Conservation (phyloP, 2,329 filamentous ascomycete species). For the Elsinoe perseae region DNA sequence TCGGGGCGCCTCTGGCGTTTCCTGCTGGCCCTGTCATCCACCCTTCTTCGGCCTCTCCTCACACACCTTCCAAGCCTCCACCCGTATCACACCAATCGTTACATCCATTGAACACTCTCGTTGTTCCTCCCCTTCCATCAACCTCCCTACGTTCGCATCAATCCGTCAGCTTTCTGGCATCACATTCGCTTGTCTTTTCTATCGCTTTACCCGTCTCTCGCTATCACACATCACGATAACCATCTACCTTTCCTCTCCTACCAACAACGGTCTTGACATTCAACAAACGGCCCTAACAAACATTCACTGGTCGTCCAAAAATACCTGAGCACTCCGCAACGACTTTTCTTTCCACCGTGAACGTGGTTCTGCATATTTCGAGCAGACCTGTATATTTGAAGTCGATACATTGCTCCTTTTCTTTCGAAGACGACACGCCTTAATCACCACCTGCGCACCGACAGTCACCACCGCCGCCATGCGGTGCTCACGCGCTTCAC, state of each 20-base stretch:
- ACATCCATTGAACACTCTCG: slow-evolving; percentile 7
- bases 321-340: slow-evolving; percentile 11
- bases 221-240: slow-evolving; percentile 7
- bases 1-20: background rate
- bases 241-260: background rate
- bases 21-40: background rate
- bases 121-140: background rate
- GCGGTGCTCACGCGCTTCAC: slow-evolving; percentile 23
- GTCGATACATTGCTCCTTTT: slow-evolving; percentile 1
- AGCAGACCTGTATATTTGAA: background rate
- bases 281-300: slow-evolving; percentile 14
- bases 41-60: background rate
- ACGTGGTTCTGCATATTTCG: slow-evolving; percentile 2
- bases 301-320: slow-evolving; percentile 9
- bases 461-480: slow-evolving; percentile 19
- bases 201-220: slow-evolving; percentile 6
- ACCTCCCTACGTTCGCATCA: background rate
- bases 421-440: background rate
- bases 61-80: slow-evolving; percentile 5
- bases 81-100: background rate
- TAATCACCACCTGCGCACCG: background rate
- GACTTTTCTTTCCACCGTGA: slow-evolving; percentile 2
- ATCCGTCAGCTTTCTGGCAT: background rate
- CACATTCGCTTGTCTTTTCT: slow-evolving; percentile 9
- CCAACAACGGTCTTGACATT: slow-evolving; percentile 13